Evolutionary conservation across 2,329 filamentous ascomycete genomes (phyloP).

Genomic region (Botrytis pseudocinerea): DNA sequence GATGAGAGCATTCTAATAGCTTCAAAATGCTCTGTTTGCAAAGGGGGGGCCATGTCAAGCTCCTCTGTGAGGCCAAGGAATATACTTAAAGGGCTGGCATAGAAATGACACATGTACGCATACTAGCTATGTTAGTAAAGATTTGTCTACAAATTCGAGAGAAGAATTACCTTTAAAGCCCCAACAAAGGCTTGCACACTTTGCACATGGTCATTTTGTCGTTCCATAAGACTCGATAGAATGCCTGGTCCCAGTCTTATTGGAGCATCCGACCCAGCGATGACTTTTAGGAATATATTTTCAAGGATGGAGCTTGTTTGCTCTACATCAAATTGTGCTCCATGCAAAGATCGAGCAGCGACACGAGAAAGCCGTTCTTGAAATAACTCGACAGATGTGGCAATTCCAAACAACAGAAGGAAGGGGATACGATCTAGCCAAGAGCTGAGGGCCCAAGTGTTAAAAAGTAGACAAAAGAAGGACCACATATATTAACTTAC

Average conservation of each 20-base stretch:
- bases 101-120: conserved; percentile 84
- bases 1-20: conserved; percentile 69
- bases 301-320: conserved; percentile 72
- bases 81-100: conserved; percentile 72
- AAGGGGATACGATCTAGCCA: conserved; percentile 79
- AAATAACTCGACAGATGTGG: conserved; percentile 78
- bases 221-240: conserved; percentile 63
- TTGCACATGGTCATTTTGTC: conserved; percentile 75
- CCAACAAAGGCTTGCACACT: conserved; percentile 72
- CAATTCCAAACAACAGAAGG: conserved; percentile 74
- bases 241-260: conserved; percentile 66
- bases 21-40: conserved; percentile 64
- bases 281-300: conserved; percentile 65
- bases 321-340: conserved; percentile 75
- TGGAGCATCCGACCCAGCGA: conserved; percentile 57
- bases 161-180: conserved; percentile 59
- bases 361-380: conserved; percentile 71
- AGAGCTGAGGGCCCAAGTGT: conserved; percentile 44
- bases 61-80: conserved; percentile 48
- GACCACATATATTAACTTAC: conserved; percentile 46
- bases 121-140: conserved; percentile 53
- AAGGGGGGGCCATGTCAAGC: conserved; percentile 37
- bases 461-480: background rate
- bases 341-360: conserved; percentile 66
- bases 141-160: background rate